Evolutionary conservation across 2,329 filamentous ascomycete species (phyloP).

Genomic region (Didymella arachidicola): DNA sequence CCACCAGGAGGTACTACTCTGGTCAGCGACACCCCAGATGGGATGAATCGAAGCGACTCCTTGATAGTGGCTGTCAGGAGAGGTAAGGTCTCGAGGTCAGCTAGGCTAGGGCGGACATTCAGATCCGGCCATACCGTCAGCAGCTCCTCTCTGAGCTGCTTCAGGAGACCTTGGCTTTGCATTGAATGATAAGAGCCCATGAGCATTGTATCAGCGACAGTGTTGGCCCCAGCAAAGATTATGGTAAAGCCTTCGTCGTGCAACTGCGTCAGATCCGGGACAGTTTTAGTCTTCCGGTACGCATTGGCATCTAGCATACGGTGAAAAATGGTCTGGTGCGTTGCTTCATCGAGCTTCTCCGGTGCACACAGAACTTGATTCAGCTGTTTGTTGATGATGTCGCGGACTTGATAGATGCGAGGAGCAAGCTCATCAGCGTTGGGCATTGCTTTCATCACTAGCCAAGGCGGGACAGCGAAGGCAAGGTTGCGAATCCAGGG

Average conservation of each 20-base stretch:
- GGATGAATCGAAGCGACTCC: slow-evolving; percentile 6
- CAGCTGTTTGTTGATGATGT: slow-evolving; percentile 8
- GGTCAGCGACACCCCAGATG: slow-evolving; percentile 4
- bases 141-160: neutral
- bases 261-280: slow-evolving; percentile 2
- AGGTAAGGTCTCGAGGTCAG: slow-evolving; percentile 4
- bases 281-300: slow-evolving; percentile 1
- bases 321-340: slow-evolving; percentile 4
- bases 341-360: slow-evolving; percentile 2
- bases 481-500: slow-evolving; percentile 1
- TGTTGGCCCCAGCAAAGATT: slow-evolving; percentile 7
- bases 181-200: slow-evolving; percentile 9
- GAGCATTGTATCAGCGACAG: slow-evolving; percentile 5
- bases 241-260: slow-evolving; percentile 7
- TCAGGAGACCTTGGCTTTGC: neutral
- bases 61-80: slow-evolving; percentile 7
- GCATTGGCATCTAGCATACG: slow-evolving; percentile 6
- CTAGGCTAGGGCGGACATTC: neutral
- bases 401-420: slow-evolving; percentile 7
- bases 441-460: slow-evolving; percentile 5
- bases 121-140: slow-evolving; percentile 8
- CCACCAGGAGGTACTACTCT: slow-evolving; percentile 1
- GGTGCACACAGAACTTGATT: neutral
- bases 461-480: neutral
- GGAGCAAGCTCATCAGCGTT: slow-evolving; percentile 3